Conservation (phyloP, 768 basidiomycete genomes). For the Hypholoma sublateritium region DNA sequence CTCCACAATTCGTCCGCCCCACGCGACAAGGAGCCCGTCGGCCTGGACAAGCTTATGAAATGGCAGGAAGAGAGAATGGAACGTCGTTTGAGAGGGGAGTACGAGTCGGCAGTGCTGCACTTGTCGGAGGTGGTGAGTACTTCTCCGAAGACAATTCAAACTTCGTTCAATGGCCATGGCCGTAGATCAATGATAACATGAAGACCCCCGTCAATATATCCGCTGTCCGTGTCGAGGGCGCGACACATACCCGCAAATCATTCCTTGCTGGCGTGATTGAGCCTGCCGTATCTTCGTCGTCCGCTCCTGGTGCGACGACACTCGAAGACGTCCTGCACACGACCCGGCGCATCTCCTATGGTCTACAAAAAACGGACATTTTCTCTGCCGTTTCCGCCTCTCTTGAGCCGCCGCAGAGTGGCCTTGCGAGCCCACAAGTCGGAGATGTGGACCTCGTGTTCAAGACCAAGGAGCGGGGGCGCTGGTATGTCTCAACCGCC, state of each 20-base stretch:
- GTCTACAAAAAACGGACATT: slow-evolving; percentile 73
- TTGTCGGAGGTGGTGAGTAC: slow-evolving; percentile 27
- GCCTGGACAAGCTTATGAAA: slow-evolving; percentile 56
- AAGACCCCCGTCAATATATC: slow-evolving; percentile 67
- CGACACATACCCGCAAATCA: slow-evolving; percentile 66
- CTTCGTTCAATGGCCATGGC: background rate
- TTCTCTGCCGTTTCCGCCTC: slow-evolving; percentile 68
- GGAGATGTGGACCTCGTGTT: slow-evolving; percentile 82
- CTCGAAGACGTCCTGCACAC: slow-evolving; percentile 72
- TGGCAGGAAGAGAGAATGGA: slow-evolving; percentile 79
- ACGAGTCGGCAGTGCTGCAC: slow-evolving; percentile 52
- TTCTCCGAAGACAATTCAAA: background rate
- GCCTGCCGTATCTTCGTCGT: slow-evolving; percentile 42
- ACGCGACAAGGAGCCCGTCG: slow-evolving; percentile 54
- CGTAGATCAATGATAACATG: slow-evolving; percentile 67
- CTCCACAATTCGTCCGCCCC: slow-evolving; percentile 54
- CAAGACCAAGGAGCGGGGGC: slow-evolving; percentile 70
- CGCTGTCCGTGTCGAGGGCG: slow-evolving; percentile 81
- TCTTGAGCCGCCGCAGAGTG: slow-evolving; percentile 57
- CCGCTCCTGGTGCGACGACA: slow-evolving; percentile 25
- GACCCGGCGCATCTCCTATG: slow-evolving; percentile 62
- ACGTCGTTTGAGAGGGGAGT: slow-evolving; percentile 70
- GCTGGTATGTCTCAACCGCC: slow-evolving; percentile 75
- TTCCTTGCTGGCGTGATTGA: slow-evolving; percentile 82
- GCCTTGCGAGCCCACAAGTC: slow-evolving; percentile 44